Conservation (phyloP, 2,329 filamentous ascomycete genomes). For the Ceratocystis cacaofunesta region DNA sequence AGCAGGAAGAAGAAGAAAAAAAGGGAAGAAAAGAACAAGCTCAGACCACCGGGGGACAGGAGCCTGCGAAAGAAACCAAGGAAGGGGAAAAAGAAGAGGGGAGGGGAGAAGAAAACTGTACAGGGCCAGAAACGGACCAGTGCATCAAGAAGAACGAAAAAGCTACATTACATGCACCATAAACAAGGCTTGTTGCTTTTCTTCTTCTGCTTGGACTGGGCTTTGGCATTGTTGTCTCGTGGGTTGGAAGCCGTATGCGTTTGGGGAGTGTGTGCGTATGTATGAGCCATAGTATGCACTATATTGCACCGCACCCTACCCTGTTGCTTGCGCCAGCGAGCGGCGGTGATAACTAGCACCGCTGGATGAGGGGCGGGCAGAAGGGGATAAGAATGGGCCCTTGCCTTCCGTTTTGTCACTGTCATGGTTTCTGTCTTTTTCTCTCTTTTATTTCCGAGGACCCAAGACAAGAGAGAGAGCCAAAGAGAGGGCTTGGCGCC, state of each 20-base stretch:
- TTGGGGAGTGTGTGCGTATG: background rate
- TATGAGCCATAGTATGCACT: too few species aligned
- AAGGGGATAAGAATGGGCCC: background rate
- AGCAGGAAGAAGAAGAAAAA: background rate
- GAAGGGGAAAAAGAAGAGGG: background rate
- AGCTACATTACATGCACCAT: background rate
- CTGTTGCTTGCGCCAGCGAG: background rate
- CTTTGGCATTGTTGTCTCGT: background rate
- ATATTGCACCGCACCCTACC: background rate
- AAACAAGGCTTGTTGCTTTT: background rate
- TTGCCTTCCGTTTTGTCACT: background rate
- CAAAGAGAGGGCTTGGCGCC: background rate
- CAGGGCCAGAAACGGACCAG: background rate
- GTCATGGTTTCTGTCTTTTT: background rate
- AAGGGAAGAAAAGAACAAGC: constrained; percentile 4
- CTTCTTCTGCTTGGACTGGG: background rate
- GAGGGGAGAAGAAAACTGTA: background rate
- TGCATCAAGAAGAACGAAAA: background rate
- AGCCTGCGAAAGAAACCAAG: background rate
- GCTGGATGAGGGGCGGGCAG: background rate
- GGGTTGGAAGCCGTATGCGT: background rate
- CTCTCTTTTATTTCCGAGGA: background rate
- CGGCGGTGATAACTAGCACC: background rate
- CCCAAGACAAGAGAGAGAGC: background rate
- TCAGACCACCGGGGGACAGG: background rate